Percentiles rank a stretch among this genome's conserved stretches.
Evolutionary conservation across 805 yeast genomes (phyloP).

Genomic region (Kuraishia cidri): DNA sequence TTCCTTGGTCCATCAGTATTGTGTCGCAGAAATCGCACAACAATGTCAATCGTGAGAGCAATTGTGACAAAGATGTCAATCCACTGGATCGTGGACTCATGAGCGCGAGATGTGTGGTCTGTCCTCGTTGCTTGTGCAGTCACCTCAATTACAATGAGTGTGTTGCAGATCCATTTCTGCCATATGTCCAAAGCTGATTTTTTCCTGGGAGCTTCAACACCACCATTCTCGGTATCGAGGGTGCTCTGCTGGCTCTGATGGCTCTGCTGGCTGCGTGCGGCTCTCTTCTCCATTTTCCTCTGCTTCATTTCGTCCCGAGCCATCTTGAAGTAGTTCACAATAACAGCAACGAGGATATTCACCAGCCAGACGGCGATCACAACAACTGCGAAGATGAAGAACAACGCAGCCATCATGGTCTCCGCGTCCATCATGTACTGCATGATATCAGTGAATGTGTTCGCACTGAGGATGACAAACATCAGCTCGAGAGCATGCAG

Average conservation of each 20-base stretch:
- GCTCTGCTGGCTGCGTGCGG: neutral
- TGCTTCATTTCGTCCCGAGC: constrained; percentile 37
- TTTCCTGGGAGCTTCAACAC: constrained; percentile 9
- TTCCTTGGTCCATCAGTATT: too few relatives aligned
- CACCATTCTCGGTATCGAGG: neutral
- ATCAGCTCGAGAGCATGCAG: constrained; percentile 77
- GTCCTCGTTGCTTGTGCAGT: too few relatives aligned
- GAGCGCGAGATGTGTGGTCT: too few relatives aligned
- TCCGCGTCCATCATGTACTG: constrained; percentile 82
- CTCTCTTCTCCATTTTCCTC: constrained; percentile 10
- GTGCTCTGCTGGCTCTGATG: neutral
- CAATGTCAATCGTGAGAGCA: too few relatives aligned
- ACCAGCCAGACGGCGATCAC: constrained; percentile 79
- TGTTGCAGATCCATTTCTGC: too few relatives aligned
- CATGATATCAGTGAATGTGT: constrained; percentile 89
- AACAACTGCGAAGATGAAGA: constrained; percentile 64
- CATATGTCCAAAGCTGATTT: too few relatives aligned
- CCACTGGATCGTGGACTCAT: too few relatives aligned
- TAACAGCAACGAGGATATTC: constrained; percentile 79
- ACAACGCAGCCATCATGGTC: constrained; percentile 62
- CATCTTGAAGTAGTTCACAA: constrained; percentile 67
- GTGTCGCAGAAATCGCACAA: too few relatives aligned
- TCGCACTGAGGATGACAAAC: constrained; percentile 84
- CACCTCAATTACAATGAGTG: too few relatives aligned
- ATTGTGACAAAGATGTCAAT: too few relatives aligned